Percentiles rank a stretch among this genome's conserved stretches.
phyloP scores from a whole-genome alignment of 2,329 filamentous ascomycete species.

The Xylariales sp. region DNA sequence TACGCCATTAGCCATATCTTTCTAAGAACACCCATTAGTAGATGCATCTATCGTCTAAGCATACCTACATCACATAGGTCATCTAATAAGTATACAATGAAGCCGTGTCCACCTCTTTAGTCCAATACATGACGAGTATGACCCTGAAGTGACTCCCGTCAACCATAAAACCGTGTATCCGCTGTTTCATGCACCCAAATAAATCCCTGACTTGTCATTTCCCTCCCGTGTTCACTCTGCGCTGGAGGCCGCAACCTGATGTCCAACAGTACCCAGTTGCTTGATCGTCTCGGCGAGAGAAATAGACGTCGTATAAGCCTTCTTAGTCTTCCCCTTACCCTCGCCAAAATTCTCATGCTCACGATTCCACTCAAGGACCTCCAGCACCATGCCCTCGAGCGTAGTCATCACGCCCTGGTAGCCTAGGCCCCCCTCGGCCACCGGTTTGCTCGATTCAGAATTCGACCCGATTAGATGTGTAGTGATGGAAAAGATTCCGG shows the following conservation, averaged over 20 bases:
- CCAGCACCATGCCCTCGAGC: slow-evolving; percentile 54
- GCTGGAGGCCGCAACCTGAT: slow-evolving; percentile 24
- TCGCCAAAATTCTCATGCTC: slow-evolving; percentile 46
- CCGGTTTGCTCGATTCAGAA: slow-evolving; percentile 47
- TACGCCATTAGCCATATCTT: no score
- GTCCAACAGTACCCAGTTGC: slow-evolving; percentile 39
- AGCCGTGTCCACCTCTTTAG: background rate
- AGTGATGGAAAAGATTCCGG: slow-evolving; percentile 55
- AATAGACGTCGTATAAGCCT: slow-evolving; percentile 54
- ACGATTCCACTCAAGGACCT: slow-evolving; percentile 57
- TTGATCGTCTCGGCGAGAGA: slow-evolving; percentile 55
- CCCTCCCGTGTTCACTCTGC: background rate
- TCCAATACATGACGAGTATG: background rate
- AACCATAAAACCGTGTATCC: background rate
- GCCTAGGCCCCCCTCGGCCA: slow-evolving; percentile 54
- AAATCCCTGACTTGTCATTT: background rate
- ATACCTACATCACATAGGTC: background rate
- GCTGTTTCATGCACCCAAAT: background rate
- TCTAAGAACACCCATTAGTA: no score
- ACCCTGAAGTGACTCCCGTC: background rate
- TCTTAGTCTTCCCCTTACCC: slow-evolving; percentile 31
- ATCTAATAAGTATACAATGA: background rate
- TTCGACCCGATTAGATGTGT: slow-evolving; percentile 55
- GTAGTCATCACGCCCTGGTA: slow-evolving; percentile 55
- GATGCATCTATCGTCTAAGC: background rate